A percentile compares a stretch with the other conserved stretches of the same genome.
Conservation (phyloP, 2,329 filamentous ascomycete genomes). For the Nigrospora sphaerica region DNA sequence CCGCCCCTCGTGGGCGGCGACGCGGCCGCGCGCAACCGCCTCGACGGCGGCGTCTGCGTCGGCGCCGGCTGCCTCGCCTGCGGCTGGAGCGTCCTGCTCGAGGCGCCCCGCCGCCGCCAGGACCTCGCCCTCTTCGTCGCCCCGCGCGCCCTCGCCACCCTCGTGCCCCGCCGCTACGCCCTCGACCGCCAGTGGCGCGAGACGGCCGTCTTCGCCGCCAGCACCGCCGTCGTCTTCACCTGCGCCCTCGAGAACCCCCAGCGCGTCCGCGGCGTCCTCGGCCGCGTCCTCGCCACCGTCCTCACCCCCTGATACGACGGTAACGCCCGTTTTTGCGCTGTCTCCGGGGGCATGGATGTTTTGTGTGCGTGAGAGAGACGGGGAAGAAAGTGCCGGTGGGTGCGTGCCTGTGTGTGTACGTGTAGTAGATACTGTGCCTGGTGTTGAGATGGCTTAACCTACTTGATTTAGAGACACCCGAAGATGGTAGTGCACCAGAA, state of each 20-base stretch:
- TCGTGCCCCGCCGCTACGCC: conserved; percentile 64
- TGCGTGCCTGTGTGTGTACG: no score
- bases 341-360: no score
- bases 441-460: no score
- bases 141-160: conserved; percentile 66
- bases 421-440: no score
- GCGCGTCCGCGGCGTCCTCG: conserved; percentile 62
- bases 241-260: conserved; percentile 54
- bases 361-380: no score
- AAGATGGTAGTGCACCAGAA: no score
- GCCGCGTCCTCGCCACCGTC: conserved; percentile 48
- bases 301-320: conserved; percentile 22
- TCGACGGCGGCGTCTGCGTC: conserved; percentile 62
- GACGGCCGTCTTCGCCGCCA: conserved; percentile 57
- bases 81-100: conserved; percentile 75
- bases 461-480: no score
- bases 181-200: conserved; percentile 60
- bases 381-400: no score
- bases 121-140: conserved; percentile 78
- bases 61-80: conserved; percentile 66
- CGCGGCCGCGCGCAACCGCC: conserved; percentile 35
- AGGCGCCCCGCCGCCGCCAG: conserved; percentile 57
- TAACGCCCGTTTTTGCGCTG: no score
- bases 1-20: conserved; percentile 58
- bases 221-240: conserved; percentile 64